Conservation (phyloP, 805 yeast genomes). For the Tetrapisispora fleetii region DNA sequence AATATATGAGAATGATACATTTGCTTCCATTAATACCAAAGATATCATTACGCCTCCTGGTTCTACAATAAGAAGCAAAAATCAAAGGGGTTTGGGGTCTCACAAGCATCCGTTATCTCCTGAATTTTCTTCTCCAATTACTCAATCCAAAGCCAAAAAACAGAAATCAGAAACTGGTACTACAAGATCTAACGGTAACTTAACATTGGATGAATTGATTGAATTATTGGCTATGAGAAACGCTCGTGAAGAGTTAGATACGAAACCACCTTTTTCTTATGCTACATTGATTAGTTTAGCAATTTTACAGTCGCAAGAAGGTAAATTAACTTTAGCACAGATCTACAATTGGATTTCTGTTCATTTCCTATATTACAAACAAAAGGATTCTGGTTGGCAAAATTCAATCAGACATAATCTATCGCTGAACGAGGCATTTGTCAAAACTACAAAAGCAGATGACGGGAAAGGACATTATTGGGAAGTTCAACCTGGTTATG, state of each 20-base stretch:
- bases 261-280: slow-evolving; percentile 88
- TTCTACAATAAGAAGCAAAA: slow-evolving; percentile 14
- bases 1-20: not conserved
- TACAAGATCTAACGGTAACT: slow-evolving; percentile 23
- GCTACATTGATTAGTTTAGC: slow-evolving; percentile 60
- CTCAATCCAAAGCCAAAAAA: slow-evolving; percentile 21
- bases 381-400: slow-evolving; percentile 92
- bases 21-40: slow-evolving; percentile 1
- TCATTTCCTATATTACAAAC: slow-evolving; percentile 73
- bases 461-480: slow-evolving; percentile 86
- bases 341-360: slow-evolving; percentile 88
- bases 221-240: slow-evolving; percentile 17
- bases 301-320: slow-evolving; percentile 14
- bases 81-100: not conserved
- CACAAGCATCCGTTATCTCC: slow-evolving; percentile 22
- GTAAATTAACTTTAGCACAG: slow-evolving; percentile 64
- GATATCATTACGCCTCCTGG: slow-evolving; percentile 24
- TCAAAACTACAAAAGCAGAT: slow-evolving; percentile 79
- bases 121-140: slow-evolving; percentile 26
- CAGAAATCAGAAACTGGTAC: slow-evolving; percentile 20
- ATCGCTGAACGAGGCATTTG: slow-evolving; percentile 85
- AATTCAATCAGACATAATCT: slow-evolving; percentile 92
- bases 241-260: slow-evolving; percentile 9
- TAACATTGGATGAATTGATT: slow-evolving; percentile 23
- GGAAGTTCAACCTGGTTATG: slow-evolving; percentile 79